A percentile compares a stretch with the other conserved stretches of the same genome.
Conservation (phyloP, 768 basidiomycete species). For the Boletus edulis region DNA sequence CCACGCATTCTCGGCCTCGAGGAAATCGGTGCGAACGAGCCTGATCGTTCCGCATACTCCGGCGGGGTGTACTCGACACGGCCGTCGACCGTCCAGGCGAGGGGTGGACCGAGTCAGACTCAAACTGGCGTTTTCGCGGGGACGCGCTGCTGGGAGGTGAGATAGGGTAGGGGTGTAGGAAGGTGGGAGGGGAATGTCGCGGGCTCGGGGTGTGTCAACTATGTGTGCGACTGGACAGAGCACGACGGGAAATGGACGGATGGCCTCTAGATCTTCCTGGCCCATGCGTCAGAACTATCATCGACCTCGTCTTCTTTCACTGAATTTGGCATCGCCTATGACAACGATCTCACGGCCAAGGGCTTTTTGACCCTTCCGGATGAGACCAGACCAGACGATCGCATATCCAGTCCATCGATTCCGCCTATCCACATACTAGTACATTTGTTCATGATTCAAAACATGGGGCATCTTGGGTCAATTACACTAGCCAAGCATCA, state of each 20-base stretch:
- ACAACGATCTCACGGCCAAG: constrained; percentile 77
- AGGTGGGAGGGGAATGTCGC: constrained; percentile 26
- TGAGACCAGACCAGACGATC: constrained; percentile 58
- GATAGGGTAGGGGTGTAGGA: constrained; percentile 27
- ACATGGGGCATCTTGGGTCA: too few species aligned
- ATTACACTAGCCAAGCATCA: too few species aligned
- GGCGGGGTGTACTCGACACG: too few species aligned
- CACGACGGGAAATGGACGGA: constrained; percentile 24
- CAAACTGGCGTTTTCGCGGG: constrained; percentile 35
- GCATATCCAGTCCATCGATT: constrained; percentile 46
- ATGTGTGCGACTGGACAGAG: constrained; percentile 24
- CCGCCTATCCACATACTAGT: too few species aligned
- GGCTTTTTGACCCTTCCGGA: constrained; percentile 77
- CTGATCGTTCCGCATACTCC: constrained; percentile 20
- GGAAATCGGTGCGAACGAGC: constrained; percentile 17
- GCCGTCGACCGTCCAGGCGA: constrained; percentile 25
- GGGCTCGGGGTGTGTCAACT: constrained; percentile 2
- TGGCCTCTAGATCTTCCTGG: constrained; percentile 52
- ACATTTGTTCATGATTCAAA: too few species aligned
- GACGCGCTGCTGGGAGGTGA: constrained; percentile 32
- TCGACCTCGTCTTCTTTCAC: constrained; percentile 78
- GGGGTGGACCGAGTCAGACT: constrained; percentile 17
- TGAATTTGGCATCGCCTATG: constrained; percentile 62
- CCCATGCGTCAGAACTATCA: constrained; percentile 72
- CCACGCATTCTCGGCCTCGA: constrained; percentile 45